Conservation (phyloP, 225 moss, liverwort and hornwort species). For the Bryum argenteum region DNA sequence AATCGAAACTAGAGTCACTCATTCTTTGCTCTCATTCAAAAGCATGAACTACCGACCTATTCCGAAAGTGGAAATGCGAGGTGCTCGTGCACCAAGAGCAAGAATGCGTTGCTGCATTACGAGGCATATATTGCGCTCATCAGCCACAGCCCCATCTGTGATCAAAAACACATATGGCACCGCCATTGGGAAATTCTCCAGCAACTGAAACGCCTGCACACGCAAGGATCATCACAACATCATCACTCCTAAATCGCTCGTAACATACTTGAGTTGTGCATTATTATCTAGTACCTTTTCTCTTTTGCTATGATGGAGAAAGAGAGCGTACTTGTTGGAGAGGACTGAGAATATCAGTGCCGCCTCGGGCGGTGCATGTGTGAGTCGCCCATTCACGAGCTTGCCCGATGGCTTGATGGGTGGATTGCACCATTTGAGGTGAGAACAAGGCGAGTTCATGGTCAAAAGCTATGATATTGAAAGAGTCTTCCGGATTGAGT, state of each 20-base stretch:
- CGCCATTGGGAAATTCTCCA: conserved; percentile 56
- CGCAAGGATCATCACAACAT: background rate
- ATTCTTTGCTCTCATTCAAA: too few relatives aligned
- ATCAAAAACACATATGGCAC: conserved; percentile 74
- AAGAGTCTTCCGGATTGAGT: conserved; percentile 61
- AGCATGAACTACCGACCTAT: conserved; percentile 41
- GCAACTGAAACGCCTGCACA: conserved; percentile 66
- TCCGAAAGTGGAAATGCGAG: conserved; percentile 78
- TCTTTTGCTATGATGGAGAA: too few relatives aligned
- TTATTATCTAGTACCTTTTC: too few relatives aligned
- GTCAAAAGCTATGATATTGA: conserved; percentile 74
- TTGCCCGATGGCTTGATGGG: conserved; percentile 30
- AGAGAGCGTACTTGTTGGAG: conserved; percentile 64
- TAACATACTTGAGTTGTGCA: too few relatives aligned
- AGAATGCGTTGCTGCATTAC: conserved; percentile 53
- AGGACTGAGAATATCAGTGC: conserved; percentile 71
- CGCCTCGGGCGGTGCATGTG: conserved; percentile 69
- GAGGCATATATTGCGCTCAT: conserved; percentile 70
- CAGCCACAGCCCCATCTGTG: conserved; percentile 72
- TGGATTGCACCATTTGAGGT: conserved; percentile 51
- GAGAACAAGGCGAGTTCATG: conserved; percentile 65
- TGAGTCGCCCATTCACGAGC: conserved; percentile 68
- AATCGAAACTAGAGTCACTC: too few relatives aligned
- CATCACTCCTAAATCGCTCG: too few relatives aligned
- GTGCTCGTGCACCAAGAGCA: conserved; percentile 56